These are phyloP conservation scores for Solanum chiquidenum DNA, from an alignment of 257 asterid species.

Conservation along the genomic window DNA sequence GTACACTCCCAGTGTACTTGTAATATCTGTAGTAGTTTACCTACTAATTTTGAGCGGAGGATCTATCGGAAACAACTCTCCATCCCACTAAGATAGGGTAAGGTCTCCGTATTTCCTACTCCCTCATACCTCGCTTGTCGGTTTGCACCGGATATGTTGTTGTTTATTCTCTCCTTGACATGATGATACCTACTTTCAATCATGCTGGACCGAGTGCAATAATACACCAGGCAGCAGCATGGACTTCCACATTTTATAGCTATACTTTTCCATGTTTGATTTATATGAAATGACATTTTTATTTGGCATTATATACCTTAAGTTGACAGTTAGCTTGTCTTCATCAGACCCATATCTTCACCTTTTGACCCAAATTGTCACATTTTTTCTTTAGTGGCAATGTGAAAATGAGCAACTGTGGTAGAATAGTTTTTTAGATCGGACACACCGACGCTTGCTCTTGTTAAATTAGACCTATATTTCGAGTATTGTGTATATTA, in stretches of 20 bases:
- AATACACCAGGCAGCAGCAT: not conserved
- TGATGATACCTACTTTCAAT: not conserved
- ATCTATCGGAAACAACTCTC: too few species aligned
- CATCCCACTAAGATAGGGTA: too few species aligned
- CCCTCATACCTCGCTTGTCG: too few species aligned
- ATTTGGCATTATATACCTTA: not conserved
- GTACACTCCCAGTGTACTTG: not conserved
- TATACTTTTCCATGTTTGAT: not conserved
- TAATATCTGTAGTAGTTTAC: not conserved
- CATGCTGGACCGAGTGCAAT: not conserved
- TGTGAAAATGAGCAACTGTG: not conserved
- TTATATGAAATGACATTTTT: not conserved
- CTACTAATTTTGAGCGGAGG: too few species aligned
- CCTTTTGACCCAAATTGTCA: slow-evolving; percentile 1
- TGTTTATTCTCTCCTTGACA: not conserved
- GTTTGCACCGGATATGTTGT: not conserved
- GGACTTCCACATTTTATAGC: not conserved
- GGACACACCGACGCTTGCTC: slow-evolving; percentile 16
- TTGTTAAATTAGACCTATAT: slow-evolving; percentile 6
- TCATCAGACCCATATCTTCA: not conserved
- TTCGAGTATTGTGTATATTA: slow-evolving; percentile 7
- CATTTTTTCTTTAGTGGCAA: not conserved
- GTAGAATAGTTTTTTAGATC: not conserved
- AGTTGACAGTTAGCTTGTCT: not conserved
- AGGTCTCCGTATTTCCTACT: too few species aligned